phyloP scores from a whole-genome alignment of 768 basidiomycete species.

The Lentinula aciculospora region DNA sequence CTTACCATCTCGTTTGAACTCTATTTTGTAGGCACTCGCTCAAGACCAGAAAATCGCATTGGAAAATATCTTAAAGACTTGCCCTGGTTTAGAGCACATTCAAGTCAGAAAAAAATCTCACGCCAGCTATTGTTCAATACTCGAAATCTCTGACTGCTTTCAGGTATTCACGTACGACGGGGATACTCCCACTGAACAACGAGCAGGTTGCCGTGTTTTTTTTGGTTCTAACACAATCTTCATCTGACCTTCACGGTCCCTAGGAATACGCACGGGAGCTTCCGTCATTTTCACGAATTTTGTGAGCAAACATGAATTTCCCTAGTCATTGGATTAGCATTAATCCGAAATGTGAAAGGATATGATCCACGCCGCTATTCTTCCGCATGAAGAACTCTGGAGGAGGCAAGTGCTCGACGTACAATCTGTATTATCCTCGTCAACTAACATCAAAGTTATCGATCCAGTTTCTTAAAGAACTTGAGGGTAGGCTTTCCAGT shows the following conservation, averaged over 20 bases:
- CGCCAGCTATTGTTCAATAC: constrained; percentile 4
- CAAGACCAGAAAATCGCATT: constrained; percentile 79
- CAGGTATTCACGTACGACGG: constrained; percentile 83
- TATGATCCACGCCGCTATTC: constrained; percentile 78
- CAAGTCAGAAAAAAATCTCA: constrained; percentile 30
- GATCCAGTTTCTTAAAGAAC: constrained; percentile 63
- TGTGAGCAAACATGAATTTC: constrained; percentile 34
- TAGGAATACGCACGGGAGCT: constrained; percentile 65
- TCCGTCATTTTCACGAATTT: constrained; percentile 90
- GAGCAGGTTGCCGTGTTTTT: constrained; percentile 40
- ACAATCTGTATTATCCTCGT: background rate
- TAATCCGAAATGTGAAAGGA: constrained; percentile 44
- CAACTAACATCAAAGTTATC: background rate
- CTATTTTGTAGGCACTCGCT: constrained; percentile 65
- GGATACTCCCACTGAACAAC: constrained; percentile 70
- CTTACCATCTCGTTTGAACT: background rate
- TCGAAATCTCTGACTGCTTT: background rate
- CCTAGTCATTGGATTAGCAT: background rate
- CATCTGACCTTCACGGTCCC: background rate
- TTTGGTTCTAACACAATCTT: background rate
- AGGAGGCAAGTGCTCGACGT: constrained; percentile 42
- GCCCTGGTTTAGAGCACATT: constrained; percentile 57
- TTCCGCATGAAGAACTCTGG: constrained; percentile 84
- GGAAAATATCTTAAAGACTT: constrained; percentile 56
- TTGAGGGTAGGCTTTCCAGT: constrained; percentile 37